phyloP scores from a whole-genome alignment of 2,329 filamentous ascomycete species.

The Hirsutella minnesotensis region DNA sequence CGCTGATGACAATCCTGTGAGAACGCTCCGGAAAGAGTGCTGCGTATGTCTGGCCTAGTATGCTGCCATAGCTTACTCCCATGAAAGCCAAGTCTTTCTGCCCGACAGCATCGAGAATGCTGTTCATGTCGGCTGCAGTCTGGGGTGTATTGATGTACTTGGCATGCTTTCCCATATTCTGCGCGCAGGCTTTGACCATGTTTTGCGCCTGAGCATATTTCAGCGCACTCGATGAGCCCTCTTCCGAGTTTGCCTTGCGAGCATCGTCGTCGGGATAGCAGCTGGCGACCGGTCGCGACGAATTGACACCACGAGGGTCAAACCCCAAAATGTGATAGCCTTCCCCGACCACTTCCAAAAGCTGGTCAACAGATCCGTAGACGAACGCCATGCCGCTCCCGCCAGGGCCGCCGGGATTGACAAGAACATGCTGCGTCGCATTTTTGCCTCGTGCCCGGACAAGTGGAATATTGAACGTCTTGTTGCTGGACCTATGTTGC shows the following conservation, averaged over 20 bases:
- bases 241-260: constrained; percentile 15
- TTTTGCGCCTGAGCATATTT: constrained; percentile 29
- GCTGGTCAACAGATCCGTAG: constrained; percentile 18
- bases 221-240: constrained; percentile 21
- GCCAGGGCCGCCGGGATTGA: constrained; percentile 38
- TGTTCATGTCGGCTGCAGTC: too few species aligned
- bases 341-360: constrained; percentile 26
- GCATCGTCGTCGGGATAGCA: constrained; percentile 27
- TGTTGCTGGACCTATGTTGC: constrained; percentile 16
- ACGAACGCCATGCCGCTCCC: constrained; percentile 27
- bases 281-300: constrained; percentile 15
- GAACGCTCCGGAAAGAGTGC: constrained; percentile 23
- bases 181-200: constrained; percentile 26
- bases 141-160: constrained; percentile 36
- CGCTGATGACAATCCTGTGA: constrained; percentile 22
- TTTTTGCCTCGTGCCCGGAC: constrained; percentile 30
- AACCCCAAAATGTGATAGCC: constrained; percentile 33
- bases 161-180: constrained; percentile 31
- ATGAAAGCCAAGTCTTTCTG: constrained; percentile 23
- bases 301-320: constrained; percentile 32
- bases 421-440: constrained; percentile 29
- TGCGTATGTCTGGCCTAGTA: too few species aligned
- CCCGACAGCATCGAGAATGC: constrained; percentile 28
- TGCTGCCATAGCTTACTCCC: constrained; percentile 30
- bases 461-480: constrained; percentile 31